Base-by-base conservation (phyloP, 2,329 filamentous ascomycete genomes). In the Emmonsiellopsis sp. region DNA sequence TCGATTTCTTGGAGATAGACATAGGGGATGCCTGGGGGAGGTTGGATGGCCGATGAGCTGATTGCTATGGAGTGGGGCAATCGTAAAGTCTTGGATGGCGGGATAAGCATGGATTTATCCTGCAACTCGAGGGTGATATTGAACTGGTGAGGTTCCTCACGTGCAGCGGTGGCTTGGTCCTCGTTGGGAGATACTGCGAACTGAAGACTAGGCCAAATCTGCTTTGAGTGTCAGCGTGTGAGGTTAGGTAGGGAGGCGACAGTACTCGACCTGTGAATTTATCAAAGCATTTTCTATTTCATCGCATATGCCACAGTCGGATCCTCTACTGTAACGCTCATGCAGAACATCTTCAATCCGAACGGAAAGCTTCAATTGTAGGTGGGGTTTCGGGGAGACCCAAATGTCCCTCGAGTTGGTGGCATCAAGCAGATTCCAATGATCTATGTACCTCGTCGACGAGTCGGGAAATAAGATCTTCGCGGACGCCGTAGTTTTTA, bases 331-430 rank as follows among this genome's bases (percentile, higher is more conserved):
- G 20, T 26, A 26, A 5, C 20, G 20, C 9, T 40, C 6, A 8
- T 54, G 26, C 11, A 56, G 16, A 11, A 37, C 35, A 9, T 52
- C 38, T 16, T 53, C 51, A 26, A 59, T 53, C 15, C 10, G 38
- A 32, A 70, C 45, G 7, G 54, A 53, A 7, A 71, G 47, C n/a
- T 61, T 56, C 7, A 71, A 51, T 40, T 56, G 56, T 7, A 70
- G 45, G 31, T 65, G 61, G 6, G 63, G 62, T 9, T 59, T 57
- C 52, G 66, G 62, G 34, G 54, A 59, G 7, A 67, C 57, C 69
- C 68, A 72, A 31, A 62, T 26, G 11, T 54, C 46, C 50, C 45
- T 20, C 40, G 52, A 51, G 44, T 51, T 11, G 20, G 59, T 38
- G 13, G 47, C 7, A 5, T 60, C 40, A 32, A 51, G 7, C 2